A percentile compares a stretch with the other conserved stretches of the same genome.
These are phyloP conservation scores for Neolecta irregularis DNA, from an alignment of 1,139 yeast genomes.

Conservation along the genomic window DNA sequence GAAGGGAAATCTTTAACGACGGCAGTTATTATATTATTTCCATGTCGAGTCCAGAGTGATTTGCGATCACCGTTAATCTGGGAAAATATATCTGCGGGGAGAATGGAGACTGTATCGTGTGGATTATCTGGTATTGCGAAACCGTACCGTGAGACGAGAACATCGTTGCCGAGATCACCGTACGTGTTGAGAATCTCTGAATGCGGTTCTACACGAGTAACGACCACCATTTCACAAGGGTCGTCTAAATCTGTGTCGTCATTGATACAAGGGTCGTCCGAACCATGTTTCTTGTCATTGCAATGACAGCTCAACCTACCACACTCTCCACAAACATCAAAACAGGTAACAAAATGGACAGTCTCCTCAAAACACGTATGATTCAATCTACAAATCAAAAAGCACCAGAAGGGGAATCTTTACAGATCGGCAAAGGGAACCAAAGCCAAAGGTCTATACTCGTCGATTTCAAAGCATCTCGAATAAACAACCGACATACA, in stretches of 20 bases:
- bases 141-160: conserved; percentile 59
- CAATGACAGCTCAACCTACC: conserved; percentile 41
- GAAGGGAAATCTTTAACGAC: no score
- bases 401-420: background rate
- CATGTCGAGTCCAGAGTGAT: no score
- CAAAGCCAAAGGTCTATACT: conserved; percentile 52
- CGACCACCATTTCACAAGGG: conserved; percentile 31
- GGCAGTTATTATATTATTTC: no score
- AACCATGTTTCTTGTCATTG: conserved; percentile 56
- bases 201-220: conserved; percentile 43
- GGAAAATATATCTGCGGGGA: no score
- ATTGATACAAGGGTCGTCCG: conserved; percentile 82
- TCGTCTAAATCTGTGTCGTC: conserved; percentile 25
- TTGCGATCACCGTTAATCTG: no score
- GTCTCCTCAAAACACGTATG: conserved; percentile 41
- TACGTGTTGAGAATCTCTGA: conserved; percentile 62
- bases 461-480: conserved; percentile 68
- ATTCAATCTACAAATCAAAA: conserved; percentile 29
- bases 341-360: conserved; percentile 61
- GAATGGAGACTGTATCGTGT: conserved; percentile 35
- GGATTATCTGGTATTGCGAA: conserved; percentile 44
- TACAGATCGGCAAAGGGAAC: conserved; percentile 84
- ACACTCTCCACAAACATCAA: conserved; percentile 56
- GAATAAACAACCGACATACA: conserved; percentile 39
- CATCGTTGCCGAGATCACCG: conserved; percentile 54